A percentile compares a stretch with the other conserved stretches of the same genome.
Conservation (phyloP, 345 rosid genomes). For the Psidium guajava region DNA sequence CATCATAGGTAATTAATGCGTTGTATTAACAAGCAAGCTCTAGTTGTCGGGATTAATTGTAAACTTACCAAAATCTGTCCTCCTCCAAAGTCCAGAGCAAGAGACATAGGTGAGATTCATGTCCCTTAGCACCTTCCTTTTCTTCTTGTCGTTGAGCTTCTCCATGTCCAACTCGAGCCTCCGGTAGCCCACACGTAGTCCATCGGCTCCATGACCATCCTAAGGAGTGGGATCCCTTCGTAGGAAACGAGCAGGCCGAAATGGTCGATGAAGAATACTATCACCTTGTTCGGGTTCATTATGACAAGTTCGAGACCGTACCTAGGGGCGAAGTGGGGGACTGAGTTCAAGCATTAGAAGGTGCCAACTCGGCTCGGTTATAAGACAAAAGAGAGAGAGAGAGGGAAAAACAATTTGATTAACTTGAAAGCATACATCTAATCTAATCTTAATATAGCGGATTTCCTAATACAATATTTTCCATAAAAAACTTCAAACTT, state of each 20-base stretch:
- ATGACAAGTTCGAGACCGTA: constrained; percentile 2
- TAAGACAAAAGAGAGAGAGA: too few species aligned
- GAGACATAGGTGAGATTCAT: neutral
- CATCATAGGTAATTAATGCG: neutral
- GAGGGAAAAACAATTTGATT: too few species aligned
- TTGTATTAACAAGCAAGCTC: neutral
- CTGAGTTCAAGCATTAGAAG: too few species aligned
- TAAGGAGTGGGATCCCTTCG: neutral
- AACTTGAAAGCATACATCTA: too few species aligned
- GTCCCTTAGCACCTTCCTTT: neutral
- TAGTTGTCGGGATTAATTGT: neutral
- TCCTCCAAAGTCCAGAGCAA: too few species aligned
- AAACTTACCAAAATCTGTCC: too few species aligned
- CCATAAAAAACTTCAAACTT: too few species aligned
- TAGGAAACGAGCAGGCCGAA: neutral
- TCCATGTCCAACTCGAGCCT: neutral
- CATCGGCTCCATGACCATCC: neutral
- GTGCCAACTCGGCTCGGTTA: too few species aligned
- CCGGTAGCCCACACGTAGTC: neutral
- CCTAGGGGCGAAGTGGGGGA: neutral
- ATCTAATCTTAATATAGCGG: too few species aligned
- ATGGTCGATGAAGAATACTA: neutral
- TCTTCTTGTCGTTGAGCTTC: neutral
- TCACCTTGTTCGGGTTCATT: constrained; percentile 11
- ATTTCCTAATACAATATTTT: too few species aligned